phyloP scores from a whole-genome alignment of 2,329 filamentous ascomycete species.

The Fusarium veterinarium region DNA sequence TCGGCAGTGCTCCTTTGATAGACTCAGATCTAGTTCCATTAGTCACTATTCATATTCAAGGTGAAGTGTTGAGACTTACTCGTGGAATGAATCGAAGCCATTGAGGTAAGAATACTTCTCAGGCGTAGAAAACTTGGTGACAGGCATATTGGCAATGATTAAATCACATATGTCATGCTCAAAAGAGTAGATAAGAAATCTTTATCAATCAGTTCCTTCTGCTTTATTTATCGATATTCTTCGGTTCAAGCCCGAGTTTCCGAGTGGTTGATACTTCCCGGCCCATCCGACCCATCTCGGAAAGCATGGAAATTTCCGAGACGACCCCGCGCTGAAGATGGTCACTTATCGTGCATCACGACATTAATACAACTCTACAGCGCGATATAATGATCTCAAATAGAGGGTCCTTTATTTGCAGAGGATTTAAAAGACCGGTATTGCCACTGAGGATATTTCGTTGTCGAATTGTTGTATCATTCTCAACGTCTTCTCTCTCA shows the following conservation, averaged over 20 bases:
- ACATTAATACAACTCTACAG: not conserved
- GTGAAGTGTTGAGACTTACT: constrained; percentile 61
- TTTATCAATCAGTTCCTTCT: not conserved
- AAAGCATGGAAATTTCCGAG: not conserved
- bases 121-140: constrained; percentile 29
- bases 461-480: not conserved
- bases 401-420: not conserved
- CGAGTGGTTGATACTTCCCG: not conserved
- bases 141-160: constrained; percentile 18
- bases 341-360: not conserved
- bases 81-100: constrained; percentile 81
- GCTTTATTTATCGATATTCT: not conserved
- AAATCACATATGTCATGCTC: not conserved
- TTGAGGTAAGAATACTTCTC: constrained; percentile 79
- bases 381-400: not conserved
- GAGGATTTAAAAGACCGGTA: rapidly evolving
- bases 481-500: not conserved
- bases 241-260: constrained; percentile 4
- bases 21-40: constrained; percentile 72
- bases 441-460: not conserved
- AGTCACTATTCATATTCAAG: rapidly evolving
- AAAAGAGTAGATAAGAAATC: not conserved
- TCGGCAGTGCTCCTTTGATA: constrained; percentile 76
- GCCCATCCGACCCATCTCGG: not conserved
- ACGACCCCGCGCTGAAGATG: not conserved